Evolutionary conservation across 768 basidiomycete species (phyloP).

Genomic region (Fomitopsis serialis): DNA sequence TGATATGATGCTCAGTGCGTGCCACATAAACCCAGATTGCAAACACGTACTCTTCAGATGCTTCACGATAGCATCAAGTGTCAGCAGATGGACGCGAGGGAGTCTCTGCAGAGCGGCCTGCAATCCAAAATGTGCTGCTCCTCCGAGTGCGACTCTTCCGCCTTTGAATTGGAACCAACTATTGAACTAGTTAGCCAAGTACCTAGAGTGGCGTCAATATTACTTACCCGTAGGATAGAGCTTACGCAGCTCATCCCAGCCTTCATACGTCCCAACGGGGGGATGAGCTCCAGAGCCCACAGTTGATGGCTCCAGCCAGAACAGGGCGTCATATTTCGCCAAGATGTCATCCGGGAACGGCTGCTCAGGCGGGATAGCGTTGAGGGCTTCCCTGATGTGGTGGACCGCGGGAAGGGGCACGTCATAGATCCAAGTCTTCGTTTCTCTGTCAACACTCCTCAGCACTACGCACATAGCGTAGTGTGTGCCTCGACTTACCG

Average conservation of each 20-base stretch:
- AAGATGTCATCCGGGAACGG: constrained; percentile 51
- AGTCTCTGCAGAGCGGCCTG: constrained; percentile 59
- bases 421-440: constrained; percentile 96
- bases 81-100: constrained; percentile 75
- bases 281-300: constrained; percentile 88
- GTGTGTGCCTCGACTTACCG: constrained; percentile 36
- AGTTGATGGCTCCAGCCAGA: constrained; percentile 82
- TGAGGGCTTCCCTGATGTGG: constrained; percentile 79
- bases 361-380: constrained; percentile 55
- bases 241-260: constrained; percentile 87
- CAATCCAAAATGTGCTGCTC: constrained; percentile 62
- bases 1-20: constrained; percentile 22
- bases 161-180: constrained; percentile 51
- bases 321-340: constrained; percentile 81
- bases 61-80: constrained; percentile 70
- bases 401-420: constrained; percentile 81
- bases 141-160: constrained; percentile 47
- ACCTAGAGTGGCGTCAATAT: not conserved
- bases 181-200: not conserved
- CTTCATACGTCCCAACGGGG: constrained; percentile 83
- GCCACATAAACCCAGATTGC: not conserved
- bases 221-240: constrained; percentile 67
- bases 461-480: not conserved
- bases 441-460: constrained; percentile 46
- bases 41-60: constrained; percentile 61